Base-by-base conservation (phyloP, 441 rosid genomes). In the Erysimum cheiri region DNA sequence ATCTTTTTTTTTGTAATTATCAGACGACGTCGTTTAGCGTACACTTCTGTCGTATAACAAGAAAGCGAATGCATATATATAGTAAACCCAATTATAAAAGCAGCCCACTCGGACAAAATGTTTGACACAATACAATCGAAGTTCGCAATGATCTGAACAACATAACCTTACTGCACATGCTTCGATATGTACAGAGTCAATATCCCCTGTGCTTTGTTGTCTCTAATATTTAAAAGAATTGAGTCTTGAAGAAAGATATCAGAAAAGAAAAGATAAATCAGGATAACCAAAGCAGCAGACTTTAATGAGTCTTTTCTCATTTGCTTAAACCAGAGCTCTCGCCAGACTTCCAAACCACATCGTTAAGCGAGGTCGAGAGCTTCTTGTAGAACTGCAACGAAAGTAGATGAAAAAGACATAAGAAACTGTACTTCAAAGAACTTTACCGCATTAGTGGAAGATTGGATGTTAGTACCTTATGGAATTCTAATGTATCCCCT, bases 401-500 rank as follows among this genome's bases (percentile, higher is more conserved):
- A 53, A 19, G 64, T 55, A 44, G 46, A 58, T 19, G 22, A 15
- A n/a, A 17, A 17, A 44, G 49, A 32, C 4, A 10, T 69, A 57
- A 61, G 17, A 44, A 61, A 47, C 10, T 1, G 19, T 50, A 12
- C 48, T 57, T 1, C 4, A 1, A 15, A 50, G 19, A 58, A 26
- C 46, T 32, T 22, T 48, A 63, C 12, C 2, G 13, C 33, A 31
- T 39, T 4, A 39, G 36, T 53, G 6, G 0, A 36, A 43, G 29
- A 4, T 1, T 28, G 3, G 17, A 52, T 50, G 32, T 28, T 52
- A 64, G 1, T 80, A 91, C 98, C 98, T 90, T 94, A 46, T 94
- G 98, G 69, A 94, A 94, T 70, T 94, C 98, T 80, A 94, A 68
- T 48, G 98, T 94, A 77, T 94, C 97, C 61, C 98, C 98, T 81